These are phyloP conservation scores for Fusarium fracticaudum DNA, from an alignment of 2,329 filamentous ascomycete genomes.

Conservation along the genomic window DNA sequence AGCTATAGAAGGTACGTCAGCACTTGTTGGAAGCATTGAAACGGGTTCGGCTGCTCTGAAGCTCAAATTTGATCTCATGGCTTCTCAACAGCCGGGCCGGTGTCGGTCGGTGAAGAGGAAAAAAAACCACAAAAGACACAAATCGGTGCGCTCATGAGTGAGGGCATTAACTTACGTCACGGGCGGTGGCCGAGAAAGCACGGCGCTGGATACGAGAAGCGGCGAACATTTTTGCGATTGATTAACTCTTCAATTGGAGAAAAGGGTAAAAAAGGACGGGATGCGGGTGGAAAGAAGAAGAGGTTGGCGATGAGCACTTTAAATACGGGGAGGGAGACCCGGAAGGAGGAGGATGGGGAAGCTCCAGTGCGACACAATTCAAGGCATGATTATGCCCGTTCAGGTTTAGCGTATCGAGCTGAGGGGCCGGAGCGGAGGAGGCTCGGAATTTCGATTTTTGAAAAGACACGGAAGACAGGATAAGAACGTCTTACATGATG, in stretches of 20 bases:
- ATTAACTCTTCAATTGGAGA: conserved; percentile 36
- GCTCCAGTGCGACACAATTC: conserved; percentile 25
- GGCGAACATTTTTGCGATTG: conserved; percentile 73
- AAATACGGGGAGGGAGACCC: conserved; percentile 37
- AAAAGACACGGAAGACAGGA: conserved; percentile 33
- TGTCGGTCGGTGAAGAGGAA: conserved; percentile 32
- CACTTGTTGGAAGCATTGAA: neutral
- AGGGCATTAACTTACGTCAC: conserved; percentile 67
- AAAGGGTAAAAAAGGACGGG: conserved; percentile 36
- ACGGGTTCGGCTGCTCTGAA: neutral
- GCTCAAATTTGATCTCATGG: neutral
- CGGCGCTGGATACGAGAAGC: conserved; percentile 76
- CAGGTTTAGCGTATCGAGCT: conserved; percentile 22
- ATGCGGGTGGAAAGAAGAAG: conserved; percentile 35
- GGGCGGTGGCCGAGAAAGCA: conserved; percentile 82
- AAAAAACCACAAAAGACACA: conserved; percentile 9
- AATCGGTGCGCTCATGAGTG: conserved; percentile 14
- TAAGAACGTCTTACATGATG: neutral
- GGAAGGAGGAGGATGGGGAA: conserved; percentile 31
- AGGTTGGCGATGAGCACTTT: conserved; percentile 39
- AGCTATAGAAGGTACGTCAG: conserved; percentile 64
- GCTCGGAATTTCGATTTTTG: conserved; percentile 37
- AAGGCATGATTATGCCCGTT: conserved; percentile 5
- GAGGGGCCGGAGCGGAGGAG: conserved; percentile 34
- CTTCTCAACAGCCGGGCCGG: conserved; percentile 21